Evolutionary conservation across 1,139 yeast species (phyloP), one percentile per base, ranked within the genome.

Genomic region (Suhomyces atakaporum): DNA sequence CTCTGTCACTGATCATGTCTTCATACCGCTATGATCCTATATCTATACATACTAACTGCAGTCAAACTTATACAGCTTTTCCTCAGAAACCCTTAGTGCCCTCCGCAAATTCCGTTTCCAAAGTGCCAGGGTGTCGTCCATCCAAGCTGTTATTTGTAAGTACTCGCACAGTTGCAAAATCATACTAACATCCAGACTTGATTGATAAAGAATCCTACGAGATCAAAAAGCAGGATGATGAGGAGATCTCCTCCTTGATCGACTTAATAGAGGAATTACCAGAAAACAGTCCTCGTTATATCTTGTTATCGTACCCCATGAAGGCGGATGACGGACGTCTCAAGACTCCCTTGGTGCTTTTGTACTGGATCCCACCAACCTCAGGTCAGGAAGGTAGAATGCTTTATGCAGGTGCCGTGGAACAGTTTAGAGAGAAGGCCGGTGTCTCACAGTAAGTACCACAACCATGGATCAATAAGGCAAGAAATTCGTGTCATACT

Each of bases 381-480:
- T 74, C 89, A 13, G 83, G 85, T 12, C 92, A 82, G 55, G 86
- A 82, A 38, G 69, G 76, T 54, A 77, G 84, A 56, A 89, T 89
- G 96, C 63, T 86, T 33, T 89, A 86, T 52, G 97, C 96, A 1
- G 95, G 94, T 2, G 95, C 95, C 1, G 77, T 86, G 18, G 96
- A 89, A 54, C 63, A 82, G 49, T 75, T 89, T 44, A 73, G 92
- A 56, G 81, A 77, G 37, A 82, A 82, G 51, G 86, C 95, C 12
- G 90, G 92, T 10, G 90, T 84, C 10, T 67, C 79, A 26, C 77
- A 75, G 79, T 74, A 59, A 40, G 80, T 75, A 51, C 47, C 25
- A 10, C 20, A 18, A n/a, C n/a, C n/a, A n/a, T n/a, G n/a, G n/a
- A n/a, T n/a, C n/a, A n/a, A n/a, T n/a, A n/a, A n/a, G n/a, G n/a